These are phyloP conservation scores for Galerina marginata DNA, from an alignment of 768 basidiomycete species.

Conservation along the genomic window DNA sequence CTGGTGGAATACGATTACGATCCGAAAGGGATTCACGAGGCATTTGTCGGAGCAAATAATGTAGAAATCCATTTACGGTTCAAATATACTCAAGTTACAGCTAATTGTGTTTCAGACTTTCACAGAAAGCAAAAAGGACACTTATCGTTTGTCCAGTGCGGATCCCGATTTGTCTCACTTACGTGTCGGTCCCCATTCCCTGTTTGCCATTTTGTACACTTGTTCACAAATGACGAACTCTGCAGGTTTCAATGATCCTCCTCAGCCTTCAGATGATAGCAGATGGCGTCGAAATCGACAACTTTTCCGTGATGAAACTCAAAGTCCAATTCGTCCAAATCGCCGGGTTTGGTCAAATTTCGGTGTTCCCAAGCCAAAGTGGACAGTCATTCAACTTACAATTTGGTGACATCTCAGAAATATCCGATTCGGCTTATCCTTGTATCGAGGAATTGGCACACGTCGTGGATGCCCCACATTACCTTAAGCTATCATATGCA, in stretches of 20 bases:
- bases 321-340: slow-evolving; percentile 58
- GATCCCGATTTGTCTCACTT: slow-evolving; percentile 57
- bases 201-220: slow-evolving; percentile 1
- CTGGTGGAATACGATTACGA: slow-evolving; percentile 60
- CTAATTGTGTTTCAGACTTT: slow-evolving; percentile 1
- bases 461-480: slow-evolving; percentile 64
- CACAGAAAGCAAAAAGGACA: not conserved
- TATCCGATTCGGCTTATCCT: slow-evolving; percentile 51
- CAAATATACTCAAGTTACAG: not conserved
- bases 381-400: slow-evolving; percentile 59
- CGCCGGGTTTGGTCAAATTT: slow-evolving; percentile 61
- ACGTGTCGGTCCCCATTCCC: slow-evolving; percentile 39
- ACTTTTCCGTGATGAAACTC: slow-evolving; percentile 59
- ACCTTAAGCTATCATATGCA: slow-evolving; percentile 51
- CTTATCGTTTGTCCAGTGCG: slow-evolving; percentile 15
- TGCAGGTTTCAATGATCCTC: slow-evolving; percentile 58
- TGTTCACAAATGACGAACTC: not conserved
- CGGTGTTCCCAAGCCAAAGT: slow-evolving; percentile 47
- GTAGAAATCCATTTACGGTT: slow-evolving; percentile 33
- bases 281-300: slow-evolving; percentile 61
- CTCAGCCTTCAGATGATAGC: slow-evolving; percentile 71
- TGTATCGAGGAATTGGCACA: slow-evolving; percentile 64
- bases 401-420: slow-evolving; percentile 51
- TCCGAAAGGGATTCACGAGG: slow-evolving; percentile 38
- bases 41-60: slow-evolving; percentile 43